Conservation (phyloP, 306 rosid genomes). For the Ceratonia siliqua region DNA sequence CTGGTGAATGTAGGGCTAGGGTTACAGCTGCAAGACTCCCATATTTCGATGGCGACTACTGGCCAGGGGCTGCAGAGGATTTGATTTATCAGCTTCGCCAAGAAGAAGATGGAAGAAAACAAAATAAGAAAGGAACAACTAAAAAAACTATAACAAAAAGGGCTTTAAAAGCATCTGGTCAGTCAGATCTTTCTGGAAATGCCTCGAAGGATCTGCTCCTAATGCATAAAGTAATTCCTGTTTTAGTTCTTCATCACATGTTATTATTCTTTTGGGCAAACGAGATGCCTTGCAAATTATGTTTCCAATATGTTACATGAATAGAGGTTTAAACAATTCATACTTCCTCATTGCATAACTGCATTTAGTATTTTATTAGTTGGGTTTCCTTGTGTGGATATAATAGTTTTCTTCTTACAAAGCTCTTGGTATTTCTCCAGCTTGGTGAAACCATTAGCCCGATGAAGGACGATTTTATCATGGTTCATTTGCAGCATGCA, state of each 20-base stretch:
- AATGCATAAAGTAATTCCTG: slow-evolving; percentile 82
- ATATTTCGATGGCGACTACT: slow-evolving; percentile 95
- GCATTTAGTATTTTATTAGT: background rate
- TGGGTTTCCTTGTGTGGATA: background rate
- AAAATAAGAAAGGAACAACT: slow-evolving; percentile 80
- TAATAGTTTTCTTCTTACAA: slow-evolving; percentile 19
- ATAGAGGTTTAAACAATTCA: background rate
- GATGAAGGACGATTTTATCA: slow-evolving; percentile 95
- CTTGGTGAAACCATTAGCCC: slow-evolving; percentile 95
- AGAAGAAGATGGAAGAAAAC: slow-evolving; percentile 94
- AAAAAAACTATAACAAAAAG: slow-evolving; percentile 89
- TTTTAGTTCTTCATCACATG: slow-evolving; percentile 15
- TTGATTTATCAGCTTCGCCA: slow-evolving; percentile 88
- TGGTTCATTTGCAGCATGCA: slow-evolving; percentile 94
- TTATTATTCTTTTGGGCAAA: slow-evolving; percentile 6
- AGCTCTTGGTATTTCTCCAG: slow-evolving; percentile 50
- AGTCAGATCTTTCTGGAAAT: slow-evolving; percentile 91
- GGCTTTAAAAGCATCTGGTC: slow-evolving; percentile 90
- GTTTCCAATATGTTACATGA: background rate
- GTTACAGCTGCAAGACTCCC: slow-evolving; percentile 94
- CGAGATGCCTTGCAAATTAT: slow-evolving; percentile 10
- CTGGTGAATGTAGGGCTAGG: slow-evolving; percentile 80
- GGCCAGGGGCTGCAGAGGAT: slow-evolving; percentile 99
- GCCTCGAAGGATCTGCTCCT: slow-evolving; percentile 91
- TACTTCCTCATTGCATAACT: background rate